Percentiles rank a stretch among this genome's conserved stretches.
These are phyloP conservation scores for Coriaria nepalensis DNA, from an alignment of 306 rosid genomes.

Conservation along the genomic window DNA sequence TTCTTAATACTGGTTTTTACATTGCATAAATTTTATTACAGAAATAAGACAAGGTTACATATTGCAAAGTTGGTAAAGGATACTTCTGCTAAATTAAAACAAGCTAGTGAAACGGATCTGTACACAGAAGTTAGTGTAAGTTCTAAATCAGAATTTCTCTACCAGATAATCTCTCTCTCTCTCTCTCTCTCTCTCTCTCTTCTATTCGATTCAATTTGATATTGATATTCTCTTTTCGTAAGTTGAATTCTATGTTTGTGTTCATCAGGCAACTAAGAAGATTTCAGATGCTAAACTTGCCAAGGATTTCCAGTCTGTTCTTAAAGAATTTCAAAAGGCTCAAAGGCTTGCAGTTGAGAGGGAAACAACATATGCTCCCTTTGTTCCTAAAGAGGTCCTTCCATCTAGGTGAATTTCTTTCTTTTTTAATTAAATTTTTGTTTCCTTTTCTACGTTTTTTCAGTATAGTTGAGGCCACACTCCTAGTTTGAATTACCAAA, in stretches of 20 bases:
- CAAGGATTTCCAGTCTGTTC: constrained; percentile 85
- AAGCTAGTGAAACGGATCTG: constrained; percentile 88
- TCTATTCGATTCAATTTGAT: background rate
- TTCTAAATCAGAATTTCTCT: background rate
- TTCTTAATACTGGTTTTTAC: background rate
- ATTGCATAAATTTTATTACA: constrained; percentile 20
- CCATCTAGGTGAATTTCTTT: constrained; percentile 44
- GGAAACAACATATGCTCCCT: constrained; percentile 82
- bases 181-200: background rate
- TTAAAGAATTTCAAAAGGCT: constrained; percentile 92
- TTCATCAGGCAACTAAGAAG: constrained; percentile 77
- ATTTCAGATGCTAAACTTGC: constrained; percentile 95
- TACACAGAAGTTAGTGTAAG: constrained; percentile 55
- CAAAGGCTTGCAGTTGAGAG: constrained; percentile 95
- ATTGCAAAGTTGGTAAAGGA: constrained; percentile 94
- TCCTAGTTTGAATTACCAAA: no score
- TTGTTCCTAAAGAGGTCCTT: constrained; percentile 60
- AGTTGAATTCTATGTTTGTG: constrained; percentile 6
- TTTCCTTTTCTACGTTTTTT: background rate
- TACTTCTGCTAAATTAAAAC: constrained; percentile 81
- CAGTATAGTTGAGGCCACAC: background rate
- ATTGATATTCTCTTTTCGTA: background rate
- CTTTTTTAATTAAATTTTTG: no score
- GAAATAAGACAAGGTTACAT: constrained; percentile 83
- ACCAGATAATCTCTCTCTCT: background rate